phyloP scores from a whole-genome alignment of 1,139 yeast genomes.

The Yamadazyma songkhlaensis region DNA sequence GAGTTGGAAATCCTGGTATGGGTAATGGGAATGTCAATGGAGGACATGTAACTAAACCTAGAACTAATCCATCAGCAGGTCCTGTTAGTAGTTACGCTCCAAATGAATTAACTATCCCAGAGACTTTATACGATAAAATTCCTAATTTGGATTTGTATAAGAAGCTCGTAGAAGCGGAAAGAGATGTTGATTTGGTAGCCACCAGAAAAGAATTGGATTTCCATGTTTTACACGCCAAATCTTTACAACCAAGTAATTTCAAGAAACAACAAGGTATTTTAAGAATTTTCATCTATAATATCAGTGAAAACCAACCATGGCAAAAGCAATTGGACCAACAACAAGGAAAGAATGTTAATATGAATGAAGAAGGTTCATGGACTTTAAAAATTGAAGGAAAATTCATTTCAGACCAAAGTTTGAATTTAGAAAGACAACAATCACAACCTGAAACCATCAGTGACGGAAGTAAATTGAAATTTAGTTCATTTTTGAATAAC shows the following conservation, averaged over 20 bases:
- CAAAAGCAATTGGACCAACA: slow-evolving; percentile 48
- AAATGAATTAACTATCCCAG: slow-evolving; percentile 68
- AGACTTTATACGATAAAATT: slow-evolving; percentile 54
- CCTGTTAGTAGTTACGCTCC: slow-evolving; percentile 56
- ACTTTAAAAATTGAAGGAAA: slow-evolving; percentile 87
- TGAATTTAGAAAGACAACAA: slow-evolving; percentile 14
- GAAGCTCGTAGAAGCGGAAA: slow-evolving; percentile 73
- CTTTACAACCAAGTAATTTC: slow-evolving; percentile 41
- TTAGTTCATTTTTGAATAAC: slow-evolving; percentile 80
- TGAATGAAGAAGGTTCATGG: slow-evolving; percentile 60
- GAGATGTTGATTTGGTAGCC: slow-evolving; percentile 72
- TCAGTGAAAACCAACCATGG: slow-evolving; percentile 90
- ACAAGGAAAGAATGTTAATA: slow-evolving; percentile 18
- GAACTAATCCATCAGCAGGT: slow-evolving; percentile 34
- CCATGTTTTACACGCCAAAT: slow-evolving; percentile 63
- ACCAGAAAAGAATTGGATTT: slow-evolving; percentile 82
- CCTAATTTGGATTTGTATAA: slow-evolving; percentile 77
- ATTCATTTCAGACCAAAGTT: slow-evolving; percentile 40
- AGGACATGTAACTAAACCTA: slow-evolving; percentile 18
- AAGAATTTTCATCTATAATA: slow-evolving; percentile 80
- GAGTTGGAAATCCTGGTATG: not conserved
- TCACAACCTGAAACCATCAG: slow-evolving; percentile 7
- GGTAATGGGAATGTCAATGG: not conserved
- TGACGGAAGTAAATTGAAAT: slow-evolving; percentile 26
- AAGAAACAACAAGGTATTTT: slow-evolving; percentile 54